Conservation (phyloP, 352 stramenopile species). For the Phytophthora syringae region DNA sequence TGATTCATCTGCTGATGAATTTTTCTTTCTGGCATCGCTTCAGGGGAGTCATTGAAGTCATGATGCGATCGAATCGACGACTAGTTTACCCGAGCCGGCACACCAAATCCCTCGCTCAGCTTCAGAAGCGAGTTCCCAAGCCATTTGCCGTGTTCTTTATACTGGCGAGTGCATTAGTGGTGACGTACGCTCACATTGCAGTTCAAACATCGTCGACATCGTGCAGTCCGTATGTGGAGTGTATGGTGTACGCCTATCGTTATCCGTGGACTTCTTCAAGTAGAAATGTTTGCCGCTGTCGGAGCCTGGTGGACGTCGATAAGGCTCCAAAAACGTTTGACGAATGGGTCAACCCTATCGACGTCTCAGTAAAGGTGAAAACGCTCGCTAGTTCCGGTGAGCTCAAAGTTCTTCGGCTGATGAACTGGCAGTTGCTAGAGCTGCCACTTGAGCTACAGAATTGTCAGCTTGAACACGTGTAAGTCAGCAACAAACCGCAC, state of each 20-base stretch:
- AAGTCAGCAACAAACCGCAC: slow-evolving; percentile 2
- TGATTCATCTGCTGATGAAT: slow-evolving; percentile 39
- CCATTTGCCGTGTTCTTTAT: slow-evolving; percentile 27
- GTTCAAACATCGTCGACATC: slow-evolving; percentile 19
- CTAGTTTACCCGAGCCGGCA: slow-evolving; percentile 35
- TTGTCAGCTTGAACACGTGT: slow-evolving; percentile 52
- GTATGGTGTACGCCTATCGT: slow-evolving; percentile 31
- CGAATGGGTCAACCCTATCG: slow-evolving; percentile 32
- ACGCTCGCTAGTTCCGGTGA: slow-evolving; percentile 33
- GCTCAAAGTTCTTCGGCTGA: slow-evolving; percentile 46
- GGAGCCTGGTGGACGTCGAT: slow-evolving; percentile 43
- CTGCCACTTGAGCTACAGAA: slow-evolving; percentile 34
- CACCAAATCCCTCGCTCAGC: slow-evolving; percentile 12
- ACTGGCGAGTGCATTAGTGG: slow-evolving; percentile 8
- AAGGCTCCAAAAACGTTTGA: slow-evolving; percentile 17
- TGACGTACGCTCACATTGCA: slow-evolving; percentile 23
- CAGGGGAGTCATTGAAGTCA: slow-evolving; percentile 15
- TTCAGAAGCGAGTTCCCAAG: slow-evolving; percentile 30
- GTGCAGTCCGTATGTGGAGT: slow-evolving; percentile 26
- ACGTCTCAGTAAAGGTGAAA: slow-evolving; percentile 34
- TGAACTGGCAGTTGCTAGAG: slow-evolving; percentile 37
- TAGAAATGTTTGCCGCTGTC: slow-evolving; percentile 38
- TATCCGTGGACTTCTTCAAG: slow-evolving; percentile 20
- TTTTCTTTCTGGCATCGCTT: slow-evolving; percentile 36
- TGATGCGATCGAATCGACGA: slow-evolving; percentile 25